These are phyloP conservation scores for Umbellularia californica DNA, from an alignment of 164 flowering plant species.

Conservation along the genomic window DNA sequence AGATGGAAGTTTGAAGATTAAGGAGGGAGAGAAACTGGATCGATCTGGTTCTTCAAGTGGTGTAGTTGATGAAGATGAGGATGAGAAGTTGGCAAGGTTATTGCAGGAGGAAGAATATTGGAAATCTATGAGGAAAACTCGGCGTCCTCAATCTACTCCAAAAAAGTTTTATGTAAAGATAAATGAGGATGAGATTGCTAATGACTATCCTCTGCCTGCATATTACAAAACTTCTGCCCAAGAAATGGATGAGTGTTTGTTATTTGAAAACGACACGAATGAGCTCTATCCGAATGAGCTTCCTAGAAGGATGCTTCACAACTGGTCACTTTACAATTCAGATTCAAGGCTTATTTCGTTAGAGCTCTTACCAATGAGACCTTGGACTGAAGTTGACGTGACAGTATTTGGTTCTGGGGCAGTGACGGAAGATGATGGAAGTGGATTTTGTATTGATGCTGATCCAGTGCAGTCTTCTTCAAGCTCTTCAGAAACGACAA, in stretches of 20 bases:
- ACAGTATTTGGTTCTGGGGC: conserved; percentile 84
- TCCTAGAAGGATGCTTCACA: conserved; percentile 77
- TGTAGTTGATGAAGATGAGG: conserved; percentile 54
- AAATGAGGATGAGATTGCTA: conserved; percentile 92
- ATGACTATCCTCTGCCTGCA: conserved; percentile 90
- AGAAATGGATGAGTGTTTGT: conserved; percentile 75
- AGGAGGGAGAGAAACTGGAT: conserved; percentile 18
- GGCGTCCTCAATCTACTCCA: conserved; percentile 24
- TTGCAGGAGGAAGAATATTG: conserved; percentile 78
- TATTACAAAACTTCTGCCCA: conserved; percentile 53
- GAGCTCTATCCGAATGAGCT: conserved; percentile 43
- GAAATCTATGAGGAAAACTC: conserved; percentile 53
- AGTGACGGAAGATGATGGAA: conserved; percentile 76
- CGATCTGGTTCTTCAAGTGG: conserved; percentile 13
- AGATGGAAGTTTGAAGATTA: conserved; percentile 26
- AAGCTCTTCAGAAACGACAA: conserved; percentile 33
- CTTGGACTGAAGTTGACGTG: conserved; percentile 79
- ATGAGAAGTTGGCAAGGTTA: conserved; percentile 58
- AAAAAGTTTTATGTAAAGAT: conserved; percentile 69
- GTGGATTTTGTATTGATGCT: conserved; percentile 62
- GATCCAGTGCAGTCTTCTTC: conserved; percentile 46
- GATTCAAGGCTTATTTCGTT: conserved; percentile 78
- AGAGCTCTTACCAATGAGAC: conserved; percentile 91
- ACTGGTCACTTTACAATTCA: conserved; percentile 91
- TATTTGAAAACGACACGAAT: conserved; percentile 54